phyloP scores from a whole-genome alignment of 2,329 filamentous ascomycete species.

The Neopestalotiopsis rosae region DNA sequence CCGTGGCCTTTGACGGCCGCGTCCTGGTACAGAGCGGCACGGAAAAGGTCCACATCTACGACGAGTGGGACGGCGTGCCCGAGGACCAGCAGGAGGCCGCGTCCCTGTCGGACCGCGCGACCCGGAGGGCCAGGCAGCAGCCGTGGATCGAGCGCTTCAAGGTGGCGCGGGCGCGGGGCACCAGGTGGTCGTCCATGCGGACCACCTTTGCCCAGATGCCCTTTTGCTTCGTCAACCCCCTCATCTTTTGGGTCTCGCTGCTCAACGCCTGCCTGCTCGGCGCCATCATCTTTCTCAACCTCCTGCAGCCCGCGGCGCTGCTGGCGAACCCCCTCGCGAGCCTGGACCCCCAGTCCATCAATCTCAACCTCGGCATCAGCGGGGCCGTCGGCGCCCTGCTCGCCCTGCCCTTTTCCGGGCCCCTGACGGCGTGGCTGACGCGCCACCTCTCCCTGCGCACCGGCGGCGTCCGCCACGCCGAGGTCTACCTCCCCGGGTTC shows the following conservation, averaged over 20 bases:
- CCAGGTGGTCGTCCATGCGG: slow-evolving; percentile 22
- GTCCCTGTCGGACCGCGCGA: slow-evolving; percentile 15
- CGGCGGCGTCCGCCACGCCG: slow-evolving; percentile 31
- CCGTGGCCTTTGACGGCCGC: slow-evolving; percentile 45
- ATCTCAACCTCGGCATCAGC: slow-evolving; percentile 20
- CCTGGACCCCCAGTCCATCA: slow-evolving; percentile 19
- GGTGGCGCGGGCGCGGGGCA: slow-evolving; percentile 18
- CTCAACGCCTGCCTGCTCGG: slow-evolving; percentile 25
- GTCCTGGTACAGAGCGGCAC: slow-evolving; percentile 42
- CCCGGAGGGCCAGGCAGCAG: slow-evolving; percentile 10
- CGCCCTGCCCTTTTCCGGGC: slow-evolving; percentile 22
- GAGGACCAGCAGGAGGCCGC: slow-evolving; percentile 18
- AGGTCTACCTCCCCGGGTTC: slow-evolving; percentile 32
- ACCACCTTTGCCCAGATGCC: slow-evolving; percentile 29
- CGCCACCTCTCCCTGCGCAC: slow-evolving; percentile 29
- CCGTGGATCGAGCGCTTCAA: slow-evolving; percentile 17
- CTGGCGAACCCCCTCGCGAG: neutral
- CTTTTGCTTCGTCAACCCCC: slow-evolving; percentile 32
- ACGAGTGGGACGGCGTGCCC: slow-evolving; percentile 34
- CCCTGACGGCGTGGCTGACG: slow-evolving; percentile 26
- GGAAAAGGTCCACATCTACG: slow-evolving; percentile 43
- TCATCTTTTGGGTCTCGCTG: slow-evolving; percentile 32
- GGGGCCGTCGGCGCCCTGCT: slow-evolving; percentile 25
- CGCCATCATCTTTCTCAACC: slow-evolving; percentile 27
- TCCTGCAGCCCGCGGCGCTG: slow-evolving; percentile 20